Conservation (phyloP, 2,329 filamentous ascomycete genomes). For the Boeremia exigua region DNA sequence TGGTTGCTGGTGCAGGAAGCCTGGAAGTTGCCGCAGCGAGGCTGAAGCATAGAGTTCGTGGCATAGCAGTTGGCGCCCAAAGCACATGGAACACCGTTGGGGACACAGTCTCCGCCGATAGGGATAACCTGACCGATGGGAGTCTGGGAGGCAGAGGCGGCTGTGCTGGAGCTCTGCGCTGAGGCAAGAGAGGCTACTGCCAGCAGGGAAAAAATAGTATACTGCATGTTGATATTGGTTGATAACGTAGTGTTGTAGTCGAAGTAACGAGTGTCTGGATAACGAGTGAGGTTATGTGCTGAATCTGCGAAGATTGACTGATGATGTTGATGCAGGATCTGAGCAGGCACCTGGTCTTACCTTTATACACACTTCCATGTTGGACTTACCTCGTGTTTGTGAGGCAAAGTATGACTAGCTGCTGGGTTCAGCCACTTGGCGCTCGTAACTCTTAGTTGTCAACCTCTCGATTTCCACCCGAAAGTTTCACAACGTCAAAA, state of each 20-base stretch:
- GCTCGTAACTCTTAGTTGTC: background rate
- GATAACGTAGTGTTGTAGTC: background rate
- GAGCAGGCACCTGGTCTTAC: no score
- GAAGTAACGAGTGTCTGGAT: no score
- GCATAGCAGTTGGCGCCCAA: slow-evolving; percentile 25
- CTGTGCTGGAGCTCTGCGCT: slow-evolving; percentile 16
- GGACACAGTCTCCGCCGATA: slow-evolving; percentile 20
- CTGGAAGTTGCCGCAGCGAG: slow-evolving; percentile 30
- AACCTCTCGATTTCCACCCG: no score
- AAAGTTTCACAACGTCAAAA: no score
- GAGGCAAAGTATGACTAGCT: no score
- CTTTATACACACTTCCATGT: no score
- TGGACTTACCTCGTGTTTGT: no score
- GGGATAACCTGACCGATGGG: slow-evolving; percentile 16
- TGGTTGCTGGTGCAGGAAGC: slow-evolving; percentile 23
- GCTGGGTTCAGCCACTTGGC: no score
- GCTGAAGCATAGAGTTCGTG: slow-evolving; percentile 17
- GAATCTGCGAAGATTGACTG: no score
- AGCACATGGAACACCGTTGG: slow-evolving; percentile 20
- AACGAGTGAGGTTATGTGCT: no score
- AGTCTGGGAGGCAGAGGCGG: slow-evolving; percentile 8
- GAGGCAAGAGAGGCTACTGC: slow-evolving; percentile 19
- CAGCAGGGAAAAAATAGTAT: slow-evolving; percentile 20
- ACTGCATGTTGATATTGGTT: slow-evolving; percentile 21
- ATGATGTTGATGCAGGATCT: no score